Evolutionary conservation across 2,329 filamentous ascomycete species (phyloP).

Genomic region (Trichoderma sp.): DNA sequence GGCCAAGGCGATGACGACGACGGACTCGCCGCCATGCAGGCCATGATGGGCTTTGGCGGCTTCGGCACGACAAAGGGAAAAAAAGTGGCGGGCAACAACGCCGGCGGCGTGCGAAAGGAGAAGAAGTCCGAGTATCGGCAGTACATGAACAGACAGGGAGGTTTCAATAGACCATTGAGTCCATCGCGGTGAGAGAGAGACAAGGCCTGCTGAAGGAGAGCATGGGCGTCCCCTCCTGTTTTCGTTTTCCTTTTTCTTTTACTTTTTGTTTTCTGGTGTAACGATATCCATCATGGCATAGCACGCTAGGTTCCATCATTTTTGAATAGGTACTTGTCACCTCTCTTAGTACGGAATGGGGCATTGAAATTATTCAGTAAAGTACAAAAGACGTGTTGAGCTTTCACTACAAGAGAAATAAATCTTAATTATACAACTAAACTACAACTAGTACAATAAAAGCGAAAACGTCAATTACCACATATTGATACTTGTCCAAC

Average conservation of each 20-base stretch:
- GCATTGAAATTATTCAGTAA: not conserved
- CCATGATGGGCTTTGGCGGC: constrained; percentile 85
- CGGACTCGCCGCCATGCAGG: constrained; percentile 71
- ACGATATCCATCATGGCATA: constrained; percentile 24
- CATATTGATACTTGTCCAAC: not conserved
- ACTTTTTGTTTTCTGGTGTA: not conserved
- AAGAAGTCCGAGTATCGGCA: constrained; percentile 95
- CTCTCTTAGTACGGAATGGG: not conserved
- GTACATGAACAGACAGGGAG: constrained; percentile 88
- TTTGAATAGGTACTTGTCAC: not conserved
- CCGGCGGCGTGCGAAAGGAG: constrained; percentile 81
- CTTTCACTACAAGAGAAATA: not conserved
- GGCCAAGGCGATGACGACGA: constrained; percentile 57
- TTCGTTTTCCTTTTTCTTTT: not conserved
- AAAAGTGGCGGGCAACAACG: constrained; percentile 85
- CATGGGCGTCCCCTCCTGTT: not conserved
- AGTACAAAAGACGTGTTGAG: not conserved
- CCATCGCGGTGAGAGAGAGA: constrained; percentile 44
- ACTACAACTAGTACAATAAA: not conserved
- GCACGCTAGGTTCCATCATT: not conserved
- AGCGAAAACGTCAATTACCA: not conserved
- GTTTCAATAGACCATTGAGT: constrained; percentile 78
- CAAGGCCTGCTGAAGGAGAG: too few relatives aligned
- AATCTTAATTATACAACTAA: not conserved
- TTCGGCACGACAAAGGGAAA: constrained; percentile 88